Conservation (phyloP, 768 basidiomycete species). For the Tulasnella sp. region DNA sequence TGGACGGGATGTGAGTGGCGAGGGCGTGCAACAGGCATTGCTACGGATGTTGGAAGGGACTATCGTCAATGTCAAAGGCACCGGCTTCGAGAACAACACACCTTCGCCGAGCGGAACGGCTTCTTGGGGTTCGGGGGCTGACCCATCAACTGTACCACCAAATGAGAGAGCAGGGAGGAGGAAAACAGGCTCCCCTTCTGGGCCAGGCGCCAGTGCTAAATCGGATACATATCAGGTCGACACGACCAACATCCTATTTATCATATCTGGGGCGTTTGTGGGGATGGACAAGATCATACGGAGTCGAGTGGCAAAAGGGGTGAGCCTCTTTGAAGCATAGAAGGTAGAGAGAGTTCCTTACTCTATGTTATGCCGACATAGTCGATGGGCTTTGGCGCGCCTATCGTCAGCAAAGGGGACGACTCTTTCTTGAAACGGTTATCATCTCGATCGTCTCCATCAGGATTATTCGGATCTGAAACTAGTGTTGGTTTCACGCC, state of each 20-base stretch:
- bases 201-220: slow-evolving; percentile 21
- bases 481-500: slow-evolving; percentile 33
- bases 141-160: background rate
- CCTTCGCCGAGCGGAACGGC: background rate
- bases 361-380: too few species aligned
- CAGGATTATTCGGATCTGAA: background rate
- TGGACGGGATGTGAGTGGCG: slow-evolving; percentile 82
- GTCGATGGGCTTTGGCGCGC: slow-evolving; percentile 82
- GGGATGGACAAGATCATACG: slow-evolving; percentile 77
- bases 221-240: slow-evolving; percentile 64
- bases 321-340: too few species aligned
- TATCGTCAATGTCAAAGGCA: slow-evolving; percentile 67
- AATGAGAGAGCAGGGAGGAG: background rate
- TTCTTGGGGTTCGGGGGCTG: background rate
- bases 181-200: background rate
- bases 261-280: slow-evolving; percentile 90
- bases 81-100: slow-evolving; percentile 11
- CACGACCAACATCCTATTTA: slow-evolving; percentile 88
- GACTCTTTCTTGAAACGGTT: slow-evolving; percentile 2
- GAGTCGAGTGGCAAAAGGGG: slow-evolving; percentile 71
- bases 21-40: slow-evolving; percentile 91
- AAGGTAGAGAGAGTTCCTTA: too few species aligned
- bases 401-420: slow-evolving; percentile 26
- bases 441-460: background rate
- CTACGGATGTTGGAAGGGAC: slow-evolving; percentile 93